phyloP scores from a whole-genome alignment of 495 filamentous ascomycete species.

The Staphylotrichum tortipilum region DNA sequence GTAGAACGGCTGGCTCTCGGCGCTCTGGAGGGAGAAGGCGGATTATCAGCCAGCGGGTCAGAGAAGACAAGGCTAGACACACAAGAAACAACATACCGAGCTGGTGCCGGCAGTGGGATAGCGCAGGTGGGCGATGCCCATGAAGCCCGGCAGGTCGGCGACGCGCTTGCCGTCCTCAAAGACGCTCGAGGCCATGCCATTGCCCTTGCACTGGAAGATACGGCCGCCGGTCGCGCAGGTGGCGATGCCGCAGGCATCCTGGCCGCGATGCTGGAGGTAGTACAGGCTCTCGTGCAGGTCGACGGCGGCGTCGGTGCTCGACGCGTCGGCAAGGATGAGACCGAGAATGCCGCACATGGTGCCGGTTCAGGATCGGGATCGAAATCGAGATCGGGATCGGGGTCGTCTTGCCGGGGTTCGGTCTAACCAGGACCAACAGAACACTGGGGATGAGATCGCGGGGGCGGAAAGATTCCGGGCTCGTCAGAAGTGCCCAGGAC shows the following conservation, averaged over 20 bases:
- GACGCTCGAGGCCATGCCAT: conserved; percentile 80
- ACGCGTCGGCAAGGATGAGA: conserved; percentile 56
- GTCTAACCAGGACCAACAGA: no score
- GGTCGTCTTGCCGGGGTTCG: no score
- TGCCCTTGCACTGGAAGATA: conserved; percentile 85
- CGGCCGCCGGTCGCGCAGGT: conserved; percentile 71
- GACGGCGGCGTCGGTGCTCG: conserved; percentile 33
- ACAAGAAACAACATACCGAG: conserved; percentile 34
- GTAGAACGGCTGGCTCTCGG: conserved; percentile 84
- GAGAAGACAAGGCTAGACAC: background rate
- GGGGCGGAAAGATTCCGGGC: no score
- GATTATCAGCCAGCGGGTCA: background rate
- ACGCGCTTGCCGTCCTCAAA: conserved; percentile 72
- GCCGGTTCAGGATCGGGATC: background rate
- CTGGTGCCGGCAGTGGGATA: conserved; percentile 89
- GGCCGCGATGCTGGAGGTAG: conserved; percentile 72
- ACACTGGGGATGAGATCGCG: no score
- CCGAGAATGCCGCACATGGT: conserved; percentile 85
- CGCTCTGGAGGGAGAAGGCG: conserved; percentile 32
- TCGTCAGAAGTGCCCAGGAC: no score
- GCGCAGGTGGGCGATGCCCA: conserved; percentile 82
- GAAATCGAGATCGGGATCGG: no score
- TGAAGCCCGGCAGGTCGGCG: conserved; percentile 72
- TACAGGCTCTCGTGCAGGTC: conserved; percentile 87
- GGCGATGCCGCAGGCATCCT: conserved; percentile 86